Conservation (phyloP, 257 asterid species). For the Datura wrightii region DNA sequence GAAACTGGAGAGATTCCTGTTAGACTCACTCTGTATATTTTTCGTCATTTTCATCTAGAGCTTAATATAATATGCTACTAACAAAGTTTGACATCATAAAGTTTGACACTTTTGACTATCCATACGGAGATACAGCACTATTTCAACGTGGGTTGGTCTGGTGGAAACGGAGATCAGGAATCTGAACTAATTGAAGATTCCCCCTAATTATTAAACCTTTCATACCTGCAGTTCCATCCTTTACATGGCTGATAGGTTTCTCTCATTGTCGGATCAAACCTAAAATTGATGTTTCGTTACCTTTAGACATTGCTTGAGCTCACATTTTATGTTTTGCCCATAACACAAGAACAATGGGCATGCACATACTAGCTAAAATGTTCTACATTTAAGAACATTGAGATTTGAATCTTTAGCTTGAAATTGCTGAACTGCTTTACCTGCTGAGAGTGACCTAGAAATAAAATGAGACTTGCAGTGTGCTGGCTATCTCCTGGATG, state of each 20-base stretch:
- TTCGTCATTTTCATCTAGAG: background rate
- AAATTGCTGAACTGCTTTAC: background rate
- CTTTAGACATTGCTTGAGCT: constrained; percentile 13
- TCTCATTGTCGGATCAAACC: constrained; percentile 16
- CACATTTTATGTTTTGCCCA: background rate
- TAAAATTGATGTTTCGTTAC: background rate
- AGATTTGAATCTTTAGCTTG: constrained; percentile 19
- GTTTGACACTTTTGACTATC: constrained; percentile 5
- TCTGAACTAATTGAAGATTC: constrained; percentile 19
- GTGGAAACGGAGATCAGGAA: background rate
- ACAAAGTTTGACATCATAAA: background rate
- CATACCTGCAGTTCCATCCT: background rate
- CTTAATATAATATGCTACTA: background rate
- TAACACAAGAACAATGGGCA: constrained; percentile 4
- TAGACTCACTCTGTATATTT: background rate
- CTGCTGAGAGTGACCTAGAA: constrained; percentile 23
- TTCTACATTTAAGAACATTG: background rate
- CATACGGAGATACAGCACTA: background rate
- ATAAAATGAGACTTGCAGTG: background rate
- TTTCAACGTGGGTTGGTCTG: background rate
- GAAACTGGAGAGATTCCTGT: background rate
- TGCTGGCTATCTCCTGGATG: constrained; percentile 24
- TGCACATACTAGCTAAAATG: background rate
- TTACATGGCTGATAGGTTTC: constrained; percentile 25
- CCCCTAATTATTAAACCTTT: background rate